Conservation (phyloP, 73 alveolate species). For the Paramecium caudatum region DNA sequence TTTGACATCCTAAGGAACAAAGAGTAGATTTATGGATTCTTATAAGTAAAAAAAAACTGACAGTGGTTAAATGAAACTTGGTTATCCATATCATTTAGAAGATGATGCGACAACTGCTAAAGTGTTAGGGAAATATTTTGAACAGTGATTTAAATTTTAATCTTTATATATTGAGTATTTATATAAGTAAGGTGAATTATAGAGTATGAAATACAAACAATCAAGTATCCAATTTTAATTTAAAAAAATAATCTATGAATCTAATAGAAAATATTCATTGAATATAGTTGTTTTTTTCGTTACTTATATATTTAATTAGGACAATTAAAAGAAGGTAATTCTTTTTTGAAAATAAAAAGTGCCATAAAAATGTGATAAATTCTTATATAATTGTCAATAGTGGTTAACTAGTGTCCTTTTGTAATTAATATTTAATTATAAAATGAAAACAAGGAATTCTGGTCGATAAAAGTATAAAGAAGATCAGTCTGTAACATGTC, state of each 20-base stretch:
- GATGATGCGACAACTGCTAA: conserved; percentile 54
- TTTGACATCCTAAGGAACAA: conserved; percentile 20
- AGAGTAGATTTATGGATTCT: conserved; percentile 55
- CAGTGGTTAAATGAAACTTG: conserved; percentile 44
- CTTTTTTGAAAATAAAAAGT: neutral
- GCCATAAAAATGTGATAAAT: neutral
- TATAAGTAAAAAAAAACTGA: neutral
- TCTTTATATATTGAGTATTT: neutral
- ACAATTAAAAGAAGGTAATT: neutral
- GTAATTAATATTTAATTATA: conserved; percentile 10
- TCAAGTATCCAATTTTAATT: neutral
- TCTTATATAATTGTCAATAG: neutral
- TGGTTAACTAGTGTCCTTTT: neutral
- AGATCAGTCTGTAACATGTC: conserved; percentile 35
- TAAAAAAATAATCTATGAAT: neutral
- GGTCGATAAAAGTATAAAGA: neutral
- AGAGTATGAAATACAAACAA: neutral
- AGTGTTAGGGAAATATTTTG: conserved; percentile 34
- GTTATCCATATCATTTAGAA: conserved; percentile 66
- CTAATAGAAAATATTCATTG: neutral
- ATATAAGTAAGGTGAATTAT: neutral
- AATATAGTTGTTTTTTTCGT: neutral
- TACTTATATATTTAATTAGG: neutral
- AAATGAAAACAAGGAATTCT: conserved; percentile 54
- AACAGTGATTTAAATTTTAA: neutral